Percentiles rank a stretch among this genome's conserved stretches.
phyloP scores from a whole-genome alignment of 495 filamentous ascomycete species.

The Endocarpon pusillum region DNA sequence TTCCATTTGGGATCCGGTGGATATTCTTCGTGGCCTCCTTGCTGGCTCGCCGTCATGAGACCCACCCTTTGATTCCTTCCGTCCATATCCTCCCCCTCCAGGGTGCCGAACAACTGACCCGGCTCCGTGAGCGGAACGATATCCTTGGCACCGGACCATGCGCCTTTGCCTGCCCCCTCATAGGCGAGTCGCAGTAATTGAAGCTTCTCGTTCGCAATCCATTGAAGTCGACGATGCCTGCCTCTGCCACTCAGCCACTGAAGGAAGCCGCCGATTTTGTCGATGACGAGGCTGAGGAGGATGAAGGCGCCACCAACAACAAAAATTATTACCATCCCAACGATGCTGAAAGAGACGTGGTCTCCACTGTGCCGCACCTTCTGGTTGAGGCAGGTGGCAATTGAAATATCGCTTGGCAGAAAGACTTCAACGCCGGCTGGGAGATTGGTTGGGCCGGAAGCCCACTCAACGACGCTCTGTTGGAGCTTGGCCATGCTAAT shows the following conservation, averaged over 20 bases:
- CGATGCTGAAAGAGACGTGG: neutral
- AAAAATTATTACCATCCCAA: conserved; percentile 1
- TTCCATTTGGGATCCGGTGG: no score
- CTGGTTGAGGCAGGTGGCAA: no score
- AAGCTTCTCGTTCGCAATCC: neutral
- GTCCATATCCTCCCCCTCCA: neutral
- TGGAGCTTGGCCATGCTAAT: conserved; percentile 14
- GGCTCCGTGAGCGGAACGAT: neutral
- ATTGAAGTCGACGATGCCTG: neutral
- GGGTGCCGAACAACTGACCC: neutral
- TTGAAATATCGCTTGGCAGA: no score
- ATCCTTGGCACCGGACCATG: conserved; percentile 1
- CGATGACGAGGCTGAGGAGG: neutral
- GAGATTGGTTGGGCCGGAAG: conserved; percentile 9
- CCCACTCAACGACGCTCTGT: conserved; percentile 9
- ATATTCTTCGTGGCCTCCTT: no score
- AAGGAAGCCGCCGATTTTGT: no score
- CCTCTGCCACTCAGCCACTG: neutral
- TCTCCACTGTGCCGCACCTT: neutral
- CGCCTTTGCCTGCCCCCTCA: neutral
- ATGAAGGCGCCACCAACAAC: neutral
- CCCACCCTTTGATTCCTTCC: no score
- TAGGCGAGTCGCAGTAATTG: neutral
- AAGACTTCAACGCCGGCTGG: conserved; percentile 1
- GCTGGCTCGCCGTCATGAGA: no score